Base-by-base conservation (phyloP, 2,329 filamentous ascomycete genomes). In the Epicoccum nigrum region DNA sequence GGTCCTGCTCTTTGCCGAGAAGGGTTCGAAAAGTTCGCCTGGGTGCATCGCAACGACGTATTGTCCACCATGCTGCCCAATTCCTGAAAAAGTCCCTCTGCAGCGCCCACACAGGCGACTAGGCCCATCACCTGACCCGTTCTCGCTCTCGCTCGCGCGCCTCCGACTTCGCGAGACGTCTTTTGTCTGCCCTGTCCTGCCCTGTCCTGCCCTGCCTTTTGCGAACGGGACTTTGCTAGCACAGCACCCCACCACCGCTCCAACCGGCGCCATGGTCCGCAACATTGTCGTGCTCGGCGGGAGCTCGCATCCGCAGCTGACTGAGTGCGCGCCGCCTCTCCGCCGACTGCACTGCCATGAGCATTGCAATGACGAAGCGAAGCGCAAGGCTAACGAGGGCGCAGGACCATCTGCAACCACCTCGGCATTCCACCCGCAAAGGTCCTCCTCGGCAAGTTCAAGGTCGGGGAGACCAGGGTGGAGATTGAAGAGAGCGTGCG, bases 401-500 rank as follows among this genome's bases (percentile, higher is more conserved):
- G 44, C 49, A 68, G 64, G 54, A 89, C 83, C 55, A 90, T 99
- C 70, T 96, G 90, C 82, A 88, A 88, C 65, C 87, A 91, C 63
- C 87, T 99, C 54, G 90, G 92, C 64, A 86, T 99, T 46, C 87
- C 91, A n/a, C 81, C 85, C 16, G 90, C 91, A 63, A 87, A 92
- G 69, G 88, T 93, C 63, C 86, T 92, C 55, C 85, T 97, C 41
- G 84, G 82, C 70, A 97, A 97, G 78, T 99, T 99, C 79, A 90
- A 92, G 25, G 91, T 94, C 44, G 94, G 94, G 62, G 94, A 97
- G 79, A 96, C 90, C 62, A 86, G 93, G 47, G 93, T 96, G 58
- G 94, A 97, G 76, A 96, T 99, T 69, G 84, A 92, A 73, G 94
- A 99, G 76, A 96, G 92, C 12, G 94, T 99, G 43, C 89, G 94